A percentile compares a stretch with the other conserved stretches of the same genome.
phyloP scores from a whole-genome alignment of 305 asterid genomes.

The Solanum hybrid region DNA sequence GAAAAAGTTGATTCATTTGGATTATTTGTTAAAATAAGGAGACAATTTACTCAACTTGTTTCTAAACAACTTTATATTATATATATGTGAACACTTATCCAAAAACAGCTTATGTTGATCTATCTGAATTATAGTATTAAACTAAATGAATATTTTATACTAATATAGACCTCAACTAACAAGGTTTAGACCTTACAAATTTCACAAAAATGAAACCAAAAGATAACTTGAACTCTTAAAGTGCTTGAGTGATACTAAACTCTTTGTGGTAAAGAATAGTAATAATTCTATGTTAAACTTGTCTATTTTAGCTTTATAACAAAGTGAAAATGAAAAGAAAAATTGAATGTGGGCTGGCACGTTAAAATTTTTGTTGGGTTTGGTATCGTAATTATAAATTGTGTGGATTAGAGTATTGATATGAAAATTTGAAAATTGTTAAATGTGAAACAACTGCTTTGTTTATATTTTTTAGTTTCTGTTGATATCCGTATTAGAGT shows the following conservation, averaged over 20 bases:
- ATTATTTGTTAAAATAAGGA: not conserved
- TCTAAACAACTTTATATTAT: not conserved
- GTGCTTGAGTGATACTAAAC: not conserved
- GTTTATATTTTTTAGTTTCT: not conserved
- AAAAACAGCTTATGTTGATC: not conserved
- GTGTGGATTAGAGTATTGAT: not conserved
- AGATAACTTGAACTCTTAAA: not conserved
- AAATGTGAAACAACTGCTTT: not conserved
- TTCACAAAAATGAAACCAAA: not conserved
- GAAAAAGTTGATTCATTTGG: not conserved
- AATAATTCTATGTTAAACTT: not conserved
- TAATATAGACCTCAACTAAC: not conserved
- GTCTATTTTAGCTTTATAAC: not conserved
- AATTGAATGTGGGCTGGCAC: not conserved
- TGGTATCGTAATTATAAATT: not conserved
- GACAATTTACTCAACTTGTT: not conserved
- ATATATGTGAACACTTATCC: not conserved
- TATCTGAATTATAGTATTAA: not conserved
- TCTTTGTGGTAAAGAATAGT: not conserved
- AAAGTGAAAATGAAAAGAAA: not conserved
- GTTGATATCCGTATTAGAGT: too few relatives aligned
- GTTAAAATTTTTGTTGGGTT: not conserved
- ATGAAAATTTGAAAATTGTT: not conserved
- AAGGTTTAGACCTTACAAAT: not conserved
- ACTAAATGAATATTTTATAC: not conserved